Evolutionary conservation across 257 asterid genomes (phyloP).

Genomic region (Solanum arcanum): DNA sequence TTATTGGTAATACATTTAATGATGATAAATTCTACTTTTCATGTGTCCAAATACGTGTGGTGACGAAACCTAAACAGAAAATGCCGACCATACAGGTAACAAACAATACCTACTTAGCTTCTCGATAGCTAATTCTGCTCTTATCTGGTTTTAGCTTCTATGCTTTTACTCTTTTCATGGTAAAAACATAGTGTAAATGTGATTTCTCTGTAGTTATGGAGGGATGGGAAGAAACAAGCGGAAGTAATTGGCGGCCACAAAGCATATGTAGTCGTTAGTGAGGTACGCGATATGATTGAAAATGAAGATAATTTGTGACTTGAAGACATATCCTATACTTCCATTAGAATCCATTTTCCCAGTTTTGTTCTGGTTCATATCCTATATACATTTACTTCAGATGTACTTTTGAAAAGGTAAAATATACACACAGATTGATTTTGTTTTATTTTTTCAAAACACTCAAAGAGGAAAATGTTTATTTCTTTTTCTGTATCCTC

Average conservation of each 20-base stretch:
- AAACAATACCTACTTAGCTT: background rate
- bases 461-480: background rate
- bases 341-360: background rate
- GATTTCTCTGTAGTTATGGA: constrained; percentile 54
- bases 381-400: background rate
- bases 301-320: constrained; percentile 28
- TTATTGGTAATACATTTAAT: constrained; percentile 3
- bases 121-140: background rate
- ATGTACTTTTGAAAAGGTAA: background rate
- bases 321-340: background rate
- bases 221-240: constrained; percentile 58
- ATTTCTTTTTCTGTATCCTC: background rate
- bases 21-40: constrained; percentile 12
- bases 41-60: constrained; percentile 20
- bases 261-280: constrained; percentile 71
- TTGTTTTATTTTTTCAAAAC: background rate
- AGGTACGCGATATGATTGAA: constrained; percentile 75
- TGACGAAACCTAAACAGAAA: constrained; percentile 51
- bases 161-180: background rate
- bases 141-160: background rate
- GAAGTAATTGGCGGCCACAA: constrained; percentile 91
- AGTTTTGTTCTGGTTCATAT: background rate
- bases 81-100: constrained; percentile 95
- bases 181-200: background rate
- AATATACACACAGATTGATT: background rate